These are phyloP conservation scores for Boletus pseudopeckii DNA, from an alignment of 768 basidiomycete genomes.

Conservation along the genomic window DNA sequence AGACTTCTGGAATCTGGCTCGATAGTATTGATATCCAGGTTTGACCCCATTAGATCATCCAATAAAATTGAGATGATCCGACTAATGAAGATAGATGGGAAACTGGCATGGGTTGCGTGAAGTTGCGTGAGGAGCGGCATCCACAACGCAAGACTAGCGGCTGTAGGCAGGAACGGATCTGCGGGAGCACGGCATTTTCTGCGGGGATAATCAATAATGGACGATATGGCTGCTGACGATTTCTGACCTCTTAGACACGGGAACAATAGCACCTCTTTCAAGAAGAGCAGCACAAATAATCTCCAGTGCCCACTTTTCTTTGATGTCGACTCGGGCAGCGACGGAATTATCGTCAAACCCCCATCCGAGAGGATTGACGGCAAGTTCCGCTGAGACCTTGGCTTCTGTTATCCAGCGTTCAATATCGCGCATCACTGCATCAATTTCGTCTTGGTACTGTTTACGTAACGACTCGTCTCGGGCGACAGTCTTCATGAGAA, in stretches of 20 bases:
- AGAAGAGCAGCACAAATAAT: constrained; percentile 62
- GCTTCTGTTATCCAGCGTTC: constrained; percentile 81
- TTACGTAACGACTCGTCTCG: constrained; percentile 62
- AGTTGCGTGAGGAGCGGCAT: constrained; percentile 58
- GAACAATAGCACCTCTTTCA: constrained; percentile 73
- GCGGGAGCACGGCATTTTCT: constrained; percentile 55
- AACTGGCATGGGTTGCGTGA: constrained; percentile 50
- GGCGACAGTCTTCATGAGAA: constrained; percentile 54
- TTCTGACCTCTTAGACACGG: constrained; percentile 76
- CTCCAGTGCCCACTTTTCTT: constrained; percentile 68
- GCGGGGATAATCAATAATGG: constrained; percentile 1
- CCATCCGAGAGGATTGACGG: constrained; percentile 49
- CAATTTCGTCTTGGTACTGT: constrained; percentile 48
- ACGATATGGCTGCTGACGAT: neutral
- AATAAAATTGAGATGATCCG: constrained; percentile 41
- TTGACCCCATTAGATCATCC: constrained; percentile 14
- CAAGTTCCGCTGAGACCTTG: constrained; percentile 54
- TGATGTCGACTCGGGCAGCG: constrained; percentile 42
- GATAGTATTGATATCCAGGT: constrained; percentile 14
- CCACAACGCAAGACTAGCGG: constrained; percentile 61
- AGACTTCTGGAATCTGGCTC: constrained; percentile 17
- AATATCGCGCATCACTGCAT: constrained; percentile 52
- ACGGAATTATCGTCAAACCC: constrained; percentile 25
- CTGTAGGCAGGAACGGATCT: constrained; percentile 47
- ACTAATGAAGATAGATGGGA: constrained; percentile 47